Conservation (phyloP, 163 green algal genomes). For the Coccomyxa subellipsoidea region DNA sequence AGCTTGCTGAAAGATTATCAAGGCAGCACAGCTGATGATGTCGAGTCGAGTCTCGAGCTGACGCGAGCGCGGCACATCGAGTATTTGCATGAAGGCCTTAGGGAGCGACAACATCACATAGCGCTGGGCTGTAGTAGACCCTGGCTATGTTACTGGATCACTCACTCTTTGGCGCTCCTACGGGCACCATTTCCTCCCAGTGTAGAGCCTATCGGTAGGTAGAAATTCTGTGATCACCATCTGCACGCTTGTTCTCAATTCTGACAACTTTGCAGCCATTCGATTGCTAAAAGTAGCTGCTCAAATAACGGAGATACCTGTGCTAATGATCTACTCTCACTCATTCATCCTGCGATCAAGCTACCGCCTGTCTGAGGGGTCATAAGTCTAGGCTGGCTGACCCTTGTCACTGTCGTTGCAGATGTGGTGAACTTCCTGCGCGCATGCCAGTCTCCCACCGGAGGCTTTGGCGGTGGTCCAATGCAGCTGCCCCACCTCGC, state of each 20-base stretch:
- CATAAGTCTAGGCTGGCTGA: too few relatives aligned
- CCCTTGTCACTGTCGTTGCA: too few relatives aligned
- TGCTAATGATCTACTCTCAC: too few relatives aligned
- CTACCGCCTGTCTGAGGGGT: too few relatives aligned
- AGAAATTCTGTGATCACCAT: background rate
- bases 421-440: conserved; percentile 47
- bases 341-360: too few relatives aligned
- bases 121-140: conserved; percentile 76
- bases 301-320: too few relatives aligned
- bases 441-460: conserved; percentile 67
- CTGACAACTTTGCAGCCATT: too few relatives aligned
- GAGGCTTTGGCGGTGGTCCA: conserved; percentile 91
- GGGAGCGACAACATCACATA: conserved; percentile 32
- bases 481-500: conserved; percentile 91
- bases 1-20: conserved; percentile 26
- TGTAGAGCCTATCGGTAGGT: background rate
- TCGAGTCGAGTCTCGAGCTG: conserved; percentile 29
- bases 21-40: background rate
- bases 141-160: conserved; percentile 94
- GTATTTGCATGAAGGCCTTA: conserved; percentile 58
- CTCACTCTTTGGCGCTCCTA: conserved; percentile 85
- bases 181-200: conserved; percentile 41
- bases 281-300: too few relatives aligned
- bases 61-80: conserved; percentile 44
- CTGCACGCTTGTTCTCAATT: background rate